phyloP scores from a whole-genome alignment of 768 basidiomycete species.

The Boletus insuetus region DNA sequence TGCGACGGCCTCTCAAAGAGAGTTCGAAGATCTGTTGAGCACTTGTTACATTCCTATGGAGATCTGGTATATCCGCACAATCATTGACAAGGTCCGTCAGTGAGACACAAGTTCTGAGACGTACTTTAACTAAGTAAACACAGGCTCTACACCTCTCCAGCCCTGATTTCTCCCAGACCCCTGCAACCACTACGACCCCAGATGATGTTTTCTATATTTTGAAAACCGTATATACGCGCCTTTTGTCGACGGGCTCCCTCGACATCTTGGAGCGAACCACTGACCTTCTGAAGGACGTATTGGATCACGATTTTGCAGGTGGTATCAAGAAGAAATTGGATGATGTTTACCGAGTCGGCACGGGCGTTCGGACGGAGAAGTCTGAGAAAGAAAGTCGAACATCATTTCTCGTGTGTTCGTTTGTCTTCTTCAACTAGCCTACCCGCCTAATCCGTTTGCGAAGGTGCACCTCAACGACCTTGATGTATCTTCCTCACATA shows the following conservation, averaged over 20 bases:
- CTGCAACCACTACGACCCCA: conserved; percentile 69
- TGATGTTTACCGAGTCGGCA: conserved; percentile 68
- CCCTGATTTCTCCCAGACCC: conserved; percentile 63
- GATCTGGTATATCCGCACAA: conserved; percentile 83
- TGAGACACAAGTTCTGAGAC: not conserved
- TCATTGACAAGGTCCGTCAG: conserved; percentile 76
- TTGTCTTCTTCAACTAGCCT: not conserved
- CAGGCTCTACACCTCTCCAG: conserved; percentile 88
- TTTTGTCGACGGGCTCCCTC: conserved; percentile 74
- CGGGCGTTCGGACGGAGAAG: conserved; percentile 63
- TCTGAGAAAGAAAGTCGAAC: conserved; percentile 76
- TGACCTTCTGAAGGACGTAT: conserved; percentile 61
- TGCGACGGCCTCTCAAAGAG: conserved; percentile 48
- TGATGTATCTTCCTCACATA: conserved; percentile 87
- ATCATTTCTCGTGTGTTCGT: conserved; percentile 73
- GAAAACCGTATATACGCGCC: conserved; percentile 75
- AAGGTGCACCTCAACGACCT: conserved; percentile 92
- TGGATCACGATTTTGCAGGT: conserved; percentile 81
- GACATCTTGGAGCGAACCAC: conserved; percentile 56
- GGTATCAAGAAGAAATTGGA: conserved; percentile 86
- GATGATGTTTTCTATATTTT: conserved; percentile 97
- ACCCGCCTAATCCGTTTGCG: not conserved
- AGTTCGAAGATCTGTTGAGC: conserved; percentile 65
- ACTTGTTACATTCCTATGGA: conserved; percentile 89
- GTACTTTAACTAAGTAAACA: not conserved